Conservation (phyloP, 1,139 yeast species). For the Zhuliangozyma blackwelliae region DNA sequence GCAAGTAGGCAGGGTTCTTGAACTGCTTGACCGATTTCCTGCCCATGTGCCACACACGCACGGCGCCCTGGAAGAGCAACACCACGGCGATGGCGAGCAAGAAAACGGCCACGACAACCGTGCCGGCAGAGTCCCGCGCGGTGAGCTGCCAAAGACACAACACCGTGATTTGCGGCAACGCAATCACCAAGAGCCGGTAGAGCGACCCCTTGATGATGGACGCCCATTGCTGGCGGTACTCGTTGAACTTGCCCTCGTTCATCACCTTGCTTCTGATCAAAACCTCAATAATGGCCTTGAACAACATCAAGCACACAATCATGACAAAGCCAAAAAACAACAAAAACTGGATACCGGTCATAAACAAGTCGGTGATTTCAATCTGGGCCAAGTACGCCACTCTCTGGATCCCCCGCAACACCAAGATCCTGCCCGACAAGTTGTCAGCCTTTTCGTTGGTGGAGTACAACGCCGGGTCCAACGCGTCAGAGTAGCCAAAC, state of each 20-base stretch:
- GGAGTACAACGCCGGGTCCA: slow-evolving; percentile 58
- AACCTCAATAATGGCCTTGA: slow-evolving; percentile 74
- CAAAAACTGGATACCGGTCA: slow-evolving; percentile 83
- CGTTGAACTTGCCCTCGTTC: slow-evolving; percentile 63
- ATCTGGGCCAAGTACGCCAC: slow-evolving; percentile 81
- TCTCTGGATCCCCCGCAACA: slow-evolving; percentile 87
- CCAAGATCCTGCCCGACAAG: slow-evolving; percentile 61
- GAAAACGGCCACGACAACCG: slow-evolving; percentile 72
- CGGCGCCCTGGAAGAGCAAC: slow-evolving; percentile 69
- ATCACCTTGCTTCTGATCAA: slow-evolving; percentile 57
- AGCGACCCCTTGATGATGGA: slow-evolving; percentile 81
- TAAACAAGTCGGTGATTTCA: slow-evolving; percentile 78
- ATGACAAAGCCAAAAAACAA: slow-evolving; percentile 73
- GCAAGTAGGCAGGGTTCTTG: slow-evolving; percentile 88
- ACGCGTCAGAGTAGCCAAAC: slow-evolving; percentile 44
- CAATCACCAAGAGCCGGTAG: slow-evolving; percentile 74
- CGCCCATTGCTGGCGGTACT: slow-evolving; percentile 78
- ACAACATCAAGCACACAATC: slow-evolving; percentile 58
- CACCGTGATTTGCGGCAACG: slow-evolving; percentile 81
- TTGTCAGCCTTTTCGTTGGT: slow-evolving; percentile 62
- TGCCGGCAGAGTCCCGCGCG: slow-evolving; percentile 77
- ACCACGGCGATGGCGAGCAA: slow-evolving; percentile 53
- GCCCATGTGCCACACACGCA: slow-evolving; percentile 68
- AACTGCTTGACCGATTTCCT: slow-evolving; percentile 64
- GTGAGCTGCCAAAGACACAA: slow-evolving; percentile 89